Base-by-base conservation (phyloP, 768 basidiomycete species). In the Boletellus sp. region DNA sequence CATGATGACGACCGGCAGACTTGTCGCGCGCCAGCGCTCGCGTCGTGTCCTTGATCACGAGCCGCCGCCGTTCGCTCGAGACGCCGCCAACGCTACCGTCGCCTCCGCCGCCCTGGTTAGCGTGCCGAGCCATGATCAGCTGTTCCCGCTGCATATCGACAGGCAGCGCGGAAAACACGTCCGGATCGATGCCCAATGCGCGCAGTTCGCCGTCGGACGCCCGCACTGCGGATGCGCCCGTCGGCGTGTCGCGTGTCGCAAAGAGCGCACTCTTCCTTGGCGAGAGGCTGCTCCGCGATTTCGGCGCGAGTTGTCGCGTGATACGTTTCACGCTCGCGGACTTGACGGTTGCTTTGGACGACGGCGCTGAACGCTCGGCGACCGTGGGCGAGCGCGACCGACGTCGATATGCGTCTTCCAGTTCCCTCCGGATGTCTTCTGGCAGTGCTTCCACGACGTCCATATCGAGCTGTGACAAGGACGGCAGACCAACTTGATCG, bases 391-490 rank as follows among this genome's bases (percentile, higher is more conserved):
- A 78, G 9, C 65, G 70, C 0, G 82, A 83, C 42, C 81, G 78
- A 33, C 82, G 81, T 59, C 74, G 74, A 53, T 87, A 88, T 50
- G 84, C 85, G 4, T 66, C 67, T 60, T 87, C 79, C 11, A 90
- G 69, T 61, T 92, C 90, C 52, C 76, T 71, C 20, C 82, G 79
- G 7, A 91, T 70, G 22, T 89, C 85, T 11, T 70, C 74, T 0
- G 90, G 89, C 26, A 92, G 73, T 1, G 84, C 85, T 33, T 83
- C 76, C 45, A 88, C 80, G 2, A 90, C 83, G 4, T 75, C 74
- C 69, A 68, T 77, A 61, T 91, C 89, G 10, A 91, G 74, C 61
- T 91, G 88, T 0, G 87, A 89, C 58, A 88, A 78, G 3, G 84
- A 80, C 4, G 87, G 89, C 17, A 88, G 70, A 33, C 78, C 78